phyloP scores from a whole-genome alignment of 108 stramenopile genomes.

The Pseudonitzschia delicatissima region DNA sequence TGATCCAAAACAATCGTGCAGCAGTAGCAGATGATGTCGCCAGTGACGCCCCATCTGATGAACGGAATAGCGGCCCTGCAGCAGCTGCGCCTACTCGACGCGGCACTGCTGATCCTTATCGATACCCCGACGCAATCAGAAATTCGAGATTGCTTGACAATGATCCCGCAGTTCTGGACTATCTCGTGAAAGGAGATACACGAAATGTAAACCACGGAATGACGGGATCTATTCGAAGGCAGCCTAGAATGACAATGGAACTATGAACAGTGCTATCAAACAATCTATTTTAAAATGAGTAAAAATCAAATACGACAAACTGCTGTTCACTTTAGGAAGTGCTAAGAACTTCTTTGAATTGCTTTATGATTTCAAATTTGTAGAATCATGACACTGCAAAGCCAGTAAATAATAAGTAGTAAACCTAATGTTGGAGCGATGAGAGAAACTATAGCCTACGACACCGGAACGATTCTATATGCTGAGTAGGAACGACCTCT shows the following conservation, averaged over 20 bases:
- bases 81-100: not conserved
- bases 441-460: not conserved
- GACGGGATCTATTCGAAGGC: constrained; percentile 4
- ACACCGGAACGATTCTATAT: too few relatives aligned
- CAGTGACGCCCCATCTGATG: constrained; percentile 32
- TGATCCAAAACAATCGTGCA: not conserved
- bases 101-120: not conserved
- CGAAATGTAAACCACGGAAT: constrained; percentile 3
- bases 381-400: not conserved
- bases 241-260: constrained; percentile 28
- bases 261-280: constrained; percentile 11
- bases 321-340: not conserved
- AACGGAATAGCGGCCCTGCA: constrained; percentile 8
- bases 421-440: not conserved
- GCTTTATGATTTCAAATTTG: not conserved
- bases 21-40: constrained; percentile 13
- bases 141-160: not conserved
- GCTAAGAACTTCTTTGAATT: too few relatives aligned
- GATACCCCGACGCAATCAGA: not conserved
- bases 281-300: too few relatives aligned
- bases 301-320: not conserved
- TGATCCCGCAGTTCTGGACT: constrained; percentile 1
- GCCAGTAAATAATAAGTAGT: not conserved
- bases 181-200: constrained; percentile 9
- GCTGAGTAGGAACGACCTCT: too few relatives aligned